Base-by-base conservation (phyloP, 73 alveolate species). In the Paramecium octaurelia region DNA sequence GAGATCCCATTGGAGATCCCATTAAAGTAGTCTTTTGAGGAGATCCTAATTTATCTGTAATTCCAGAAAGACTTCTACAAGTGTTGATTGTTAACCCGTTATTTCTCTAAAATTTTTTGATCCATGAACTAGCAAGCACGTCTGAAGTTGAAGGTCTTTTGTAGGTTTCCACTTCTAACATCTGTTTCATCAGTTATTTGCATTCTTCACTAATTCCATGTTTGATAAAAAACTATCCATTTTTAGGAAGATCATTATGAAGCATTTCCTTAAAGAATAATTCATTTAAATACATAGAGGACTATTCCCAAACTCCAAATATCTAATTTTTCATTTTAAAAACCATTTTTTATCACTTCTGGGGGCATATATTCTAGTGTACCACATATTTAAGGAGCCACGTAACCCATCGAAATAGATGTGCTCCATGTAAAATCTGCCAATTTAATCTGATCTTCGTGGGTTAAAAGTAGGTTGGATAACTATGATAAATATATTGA, bases 331-430 rank as follows among this genome's bases (percentile, higher is more conserved):
- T 75, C 58, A 75, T 35, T 38, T 38, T 75, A 42, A 75, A 38
- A 38, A 1, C 60, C 58, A 35, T 24, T 75, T 21, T 35, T 38
- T 7, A n/a, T 38, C 18, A 75, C 88, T 18, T 75, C 88, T 11
- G 88, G 88, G 10, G 88, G 88, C 88, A 75, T 75, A 23, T 75
- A 75, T 35, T 75, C 88, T 75, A 75, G n/a, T 75, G 88, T 75
- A n/a, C 88, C 88, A 36, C 88, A 75, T 2, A 75, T 38, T 23
- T 42, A 35, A 12, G 88, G 58, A 9, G 38, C 20, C 5, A 20
- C 88, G 9, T 75, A 75, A 1, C 88, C 88, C 60, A 75, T 75
- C 5, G 6, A 38, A 35, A 38, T 27, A n/a, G 38, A 42, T 38
- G 46, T 75, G 35, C 68, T 42, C 88, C 88, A 75, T 4, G 58